Evolutionary conservation across 371 early-diverging fungal genomes (phyloP).

Genomic region (Mortierella sp.): DNA sequence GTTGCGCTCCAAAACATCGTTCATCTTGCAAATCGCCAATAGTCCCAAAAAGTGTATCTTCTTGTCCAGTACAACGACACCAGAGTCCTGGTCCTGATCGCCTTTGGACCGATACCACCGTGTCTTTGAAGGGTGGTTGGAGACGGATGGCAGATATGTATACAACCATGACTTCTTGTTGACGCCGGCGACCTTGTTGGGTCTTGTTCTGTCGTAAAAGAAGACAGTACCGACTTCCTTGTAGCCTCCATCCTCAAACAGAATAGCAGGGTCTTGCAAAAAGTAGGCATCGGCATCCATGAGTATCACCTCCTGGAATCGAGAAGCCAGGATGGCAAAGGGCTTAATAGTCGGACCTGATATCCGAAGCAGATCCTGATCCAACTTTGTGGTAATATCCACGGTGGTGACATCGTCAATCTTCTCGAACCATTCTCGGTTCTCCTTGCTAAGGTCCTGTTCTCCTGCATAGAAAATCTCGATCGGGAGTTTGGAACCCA

Average conservation of each 20-base stretch:
- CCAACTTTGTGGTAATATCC: conserved; percentile 60
- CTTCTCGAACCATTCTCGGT: conserved; percentile 51
- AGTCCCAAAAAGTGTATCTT: conserved; percentile 59
- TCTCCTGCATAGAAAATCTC: conserved; percentile 74
- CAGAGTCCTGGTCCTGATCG: conserved; percentile 73
- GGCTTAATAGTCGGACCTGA: conserved; percentile 75
- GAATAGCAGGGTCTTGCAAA: conserved; percentile 64
- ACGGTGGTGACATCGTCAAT: conserved; percentile 56
- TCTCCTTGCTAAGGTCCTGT: conserved; percentile 58
- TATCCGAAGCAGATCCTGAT: conserved; percentile 59
- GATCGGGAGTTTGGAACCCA: conserved; percentile 68
- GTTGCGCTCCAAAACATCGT: conserved; percentile 49
- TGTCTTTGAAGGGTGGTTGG: conserved; percentile 55
- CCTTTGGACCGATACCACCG: conserved; percentile 60
- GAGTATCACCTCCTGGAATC: conserved; percentile 71
- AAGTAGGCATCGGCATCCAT: conserved; percentile 81
- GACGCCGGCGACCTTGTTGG: conserved; percentile 53
- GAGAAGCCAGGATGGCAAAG: conserved; percentile 72
- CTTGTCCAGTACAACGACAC: conserved; percentile 72
- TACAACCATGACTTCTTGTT: conserved; percentile 51
- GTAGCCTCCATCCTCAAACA: conserved; percentile 70
- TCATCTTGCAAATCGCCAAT: conserved; percentile 62
- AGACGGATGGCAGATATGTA: conserved; percentile 61
- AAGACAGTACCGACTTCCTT: conserved; percentile 66
- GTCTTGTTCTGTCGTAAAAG: conserved; percentile 69